Evolutionary conservation across 768 basidiomycete genomes (phyloP), one percentile per base, ranked within the genome.

Genomic region (Porphyrellus cyaneotinctus): DNA sequence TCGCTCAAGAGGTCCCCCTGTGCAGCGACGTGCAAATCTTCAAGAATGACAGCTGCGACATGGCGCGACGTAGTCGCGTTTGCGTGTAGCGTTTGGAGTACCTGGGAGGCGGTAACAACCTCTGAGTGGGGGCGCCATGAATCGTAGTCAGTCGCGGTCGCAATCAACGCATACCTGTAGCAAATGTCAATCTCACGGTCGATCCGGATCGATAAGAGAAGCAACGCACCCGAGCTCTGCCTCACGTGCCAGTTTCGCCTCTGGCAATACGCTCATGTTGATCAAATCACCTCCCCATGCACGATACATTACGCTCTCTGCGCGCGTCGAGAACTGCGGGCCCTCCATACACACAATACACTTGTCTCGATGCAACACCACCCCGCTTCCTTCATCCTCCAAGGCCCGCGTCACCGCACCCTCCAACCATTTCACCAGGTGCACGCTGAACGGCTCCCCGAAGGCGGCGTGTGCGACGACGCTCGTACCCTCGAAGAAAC

Each of bases 261-360:
- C 95, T 2, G 97, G 97, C 24, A 97, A 74, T 36, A 90, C 90
- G 53, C 90, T 95, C 95, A 99, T 99, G 70, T 97, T 95, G 72
- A 95, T 95, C 65, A 95, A 73, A 69, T 95, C 91, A 7, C 84
- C 91, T 10, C 95, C 95, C 88, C 91, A 95, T 43, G 79, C 77
- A 20, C 93, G 79, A 70, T 97, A 97, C 94, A 97, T 93, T 62
- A 80, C 62, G 64, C 91, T 94, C 79, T 99, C 95, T 17, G 95
- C 95, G 33, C 95, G 76, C n/a, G 95, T 99, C 50, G 93, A 95
- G 77, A 99, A 99, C 71, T 94, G 93, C 30, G 90, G 90, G 44
- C 95, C 95, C 67, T 98, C 94, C 92, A 98, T 98, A 66, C 91
- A 94, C 43, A 98, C 87, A 52, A 97, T 82, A 18, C 84, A 87